phyloP scores from a whole-genome alignment of 148 eudicot species.

The Cornus kousa region DNA sequence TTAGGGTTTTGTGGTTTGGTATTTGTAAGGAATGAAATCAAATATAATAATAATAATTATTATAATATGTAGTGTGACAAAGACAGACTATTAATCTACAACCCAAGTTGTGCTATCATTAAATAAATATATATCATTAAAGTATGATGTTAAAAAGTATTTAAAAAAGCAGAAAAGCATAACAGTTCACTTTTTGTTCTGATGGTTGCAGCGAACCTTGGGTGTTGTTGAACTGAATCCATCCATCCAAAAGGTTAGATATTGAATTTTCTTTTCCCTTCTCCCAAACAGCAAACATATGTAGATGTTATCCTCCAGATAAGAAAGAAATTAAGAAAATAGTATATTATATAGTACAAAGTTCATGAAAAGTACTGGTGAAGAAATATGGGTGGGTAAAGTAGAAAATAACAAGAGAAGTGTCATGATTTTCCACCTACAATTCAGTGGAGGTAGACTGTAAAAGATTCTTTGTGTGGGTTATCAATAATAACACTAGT shows the following conservation, averaged over 20 bases:
- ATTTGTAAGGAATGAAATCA: neutral
- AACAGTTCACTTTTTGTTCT: constrained; percentile 8
- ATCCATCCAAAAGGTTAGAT: neutral
- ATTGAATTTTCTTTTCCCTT: neutral
- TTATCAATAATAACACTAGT: neutral
- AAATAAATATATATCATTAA: neutral
- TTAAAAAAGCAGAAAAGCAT: neutral
- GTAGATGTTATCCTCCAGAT: constrained; percentile 4
- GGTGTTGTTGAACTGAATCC: constrained; percentile 14
- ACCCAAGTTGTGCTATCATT: neutral
- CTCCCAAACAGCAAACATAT: neutral
- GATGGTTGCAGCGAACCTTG: constrained; percentile 19
- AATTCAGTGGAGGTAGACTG: constrained; percentile 7
- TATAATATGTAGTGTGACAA: neutral
- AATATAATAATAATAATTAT: neutral
- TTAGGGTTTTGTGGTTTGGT: neutral
- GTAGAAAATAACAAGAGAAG: neutral
- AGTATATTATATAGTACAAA: too few species aligned
- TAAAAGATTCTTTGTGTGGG: constrained; percentile 8
- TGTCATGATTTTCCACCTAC: constrained; percentile 13
- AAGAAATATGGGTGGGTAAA: neutral
- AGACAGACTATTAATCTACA: neutral
- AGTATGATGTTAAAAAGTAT: neutral
- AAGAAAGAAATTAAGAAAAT: neutral
- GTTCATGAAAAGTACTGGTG: neutral